A percentile compares a stretch with the other conserved stretches of the same genome.
Evolutionary conservation across 2,329 filamentous ascomycete genomes (phyloP).

Genomic region (Neophaeococcomyces mojaviensis): DNA sequence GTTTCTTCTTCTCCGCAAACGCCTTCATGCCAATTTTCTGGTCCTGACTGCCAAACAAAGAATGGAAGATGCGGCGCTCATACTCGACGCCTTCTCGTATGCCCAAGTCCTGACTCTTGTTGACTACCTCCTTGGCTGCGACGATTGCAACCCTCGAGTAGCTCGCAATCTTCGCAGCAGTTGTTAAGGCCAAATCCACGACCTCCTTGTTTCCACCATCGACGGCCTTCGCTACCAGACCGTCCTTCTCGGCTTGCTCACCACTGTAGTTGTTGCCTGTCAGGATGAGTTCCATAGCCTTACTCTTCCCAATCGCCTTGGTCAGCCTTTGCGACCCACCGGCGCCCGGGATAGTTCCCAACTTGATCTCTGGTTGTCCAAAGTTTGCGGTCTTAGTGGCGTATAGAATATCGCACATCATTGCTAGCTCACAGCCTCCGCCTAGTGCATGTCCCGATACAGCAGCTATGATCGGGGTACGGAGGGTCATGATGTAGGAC

Average conservation of each 20-base stretch:
- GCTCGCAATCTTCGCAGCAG: slow-evolving; percentile 80
- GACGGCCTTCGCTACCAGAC: slow-evolving; percentile 76
- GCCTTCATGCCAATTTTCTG: slow-evolving; percentile 97
- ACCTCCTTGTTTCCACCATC: slow-evolving; percentile 67
- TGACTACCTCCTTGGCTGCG: slow-evolving; percentile 95
- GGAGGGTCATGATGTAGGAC: slow-evolving; percentile 77
- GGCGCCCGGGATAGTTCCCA: slow-evolving; percentile 85
- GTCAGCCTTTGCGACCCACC: slow-evolving; percentile 87
- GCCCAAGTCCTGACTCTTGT: slow-evolving; percentile 90
- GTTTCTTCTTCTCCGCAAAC: slow-evolving; percentile 89
- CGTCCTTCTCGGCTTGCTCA: slow-evolving; percentile 80
- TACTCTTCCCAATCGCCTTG: slow-evolving; percentile 71
- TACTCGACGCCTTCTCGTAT: slow-evolving; percentile 88
- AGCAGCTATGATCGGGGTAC: slow-evolving; percentile 89
- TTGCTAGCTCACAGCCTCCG: slow-evolving; percentile 89
- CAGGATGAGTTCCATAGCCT: slow-evolving; percentile 85
- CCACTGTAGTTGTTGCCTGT: slow-evolving; percentile 80
- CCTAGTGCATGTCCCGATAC: slow-evolving; percentile 92
- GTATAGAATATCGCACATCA: slow-evolving; percentile 97
- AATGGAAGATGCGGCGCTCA: slow-evolving; percentile 88
- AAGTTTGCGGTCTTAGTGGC: slow-evolving; percentile 80
- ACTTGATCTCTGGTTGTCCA: slow-evolving; percentile 93
- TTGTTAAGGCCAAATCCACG: slow-evolving; percentile 71
- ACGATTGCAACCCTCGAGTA: slow-evolving; percentile 81
- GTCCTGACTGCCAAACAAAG: slow-evolving; percentile 85